Evolutionary conservation across 148 eudicot species (phyloP).

Genomic region (Mesembryanthemum crystallinum): DNA sequence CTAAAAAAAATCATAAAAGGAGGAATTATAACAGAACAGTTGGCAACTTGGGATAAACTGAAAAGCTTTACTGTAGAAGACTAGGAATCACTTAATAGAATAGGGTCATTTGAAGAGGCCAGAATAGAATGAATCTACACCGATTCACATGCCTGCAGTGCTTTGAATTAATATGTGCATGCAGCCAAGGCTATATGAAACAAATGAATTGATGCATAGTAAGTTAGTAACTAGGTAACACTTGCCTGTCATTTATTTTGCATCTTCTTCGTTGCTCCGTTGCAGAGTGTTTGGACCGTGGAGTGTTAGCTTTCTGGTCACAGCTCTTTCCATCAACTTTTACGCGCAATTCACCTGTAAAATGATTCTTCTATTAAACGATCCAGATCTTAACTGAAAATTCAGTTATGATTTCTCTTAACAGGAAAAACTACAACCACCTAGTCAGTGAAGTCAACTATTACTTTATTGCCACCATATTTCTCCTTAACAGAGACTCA

Average conservation of each 20-base stretch:
- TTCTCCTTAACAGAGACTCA: background rate
- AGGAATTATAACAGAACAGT: background rate
- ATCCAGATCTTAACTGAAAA: background rate
- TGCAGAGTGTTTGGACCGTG: conserved; percentile 95
- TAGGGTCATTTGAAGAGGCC: background rate
- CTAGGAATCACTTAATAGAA: background rate
- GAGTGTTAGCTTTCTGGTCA: conserved; percentile 83
- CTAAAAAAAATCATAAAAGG: background rate
- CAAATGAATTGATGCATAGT: background rate
- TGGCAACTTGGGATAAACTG: background rate
- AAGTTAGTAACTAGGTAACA: conserved; percentile 5
- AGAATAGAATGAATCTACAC: background rate
- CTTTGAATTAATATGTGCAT: background rate
- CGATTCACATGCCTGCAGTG: background rate
- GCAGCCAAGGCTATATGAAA: background rate
- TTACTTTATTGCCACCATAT: background rate
- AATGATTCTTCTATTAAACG: background rate
- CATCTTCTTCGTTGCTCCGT: conserved; percentile 97
- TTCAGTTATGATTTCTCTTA: background rate
- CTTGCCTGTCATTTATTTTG: conserved; percentile 98
- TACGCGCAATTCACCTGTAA: conserved; percentile 64
- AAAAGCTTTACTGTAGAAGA: background rate
- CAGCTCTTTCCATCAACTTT: conserved; percentile 61
- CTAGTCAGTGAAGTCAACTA: background rate
- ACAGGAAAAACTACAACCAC: background rate